phyloP scores from a whole-genome alignment of 192 early-diverging fungal genomes.

The Coemansia sp. region DNA sequence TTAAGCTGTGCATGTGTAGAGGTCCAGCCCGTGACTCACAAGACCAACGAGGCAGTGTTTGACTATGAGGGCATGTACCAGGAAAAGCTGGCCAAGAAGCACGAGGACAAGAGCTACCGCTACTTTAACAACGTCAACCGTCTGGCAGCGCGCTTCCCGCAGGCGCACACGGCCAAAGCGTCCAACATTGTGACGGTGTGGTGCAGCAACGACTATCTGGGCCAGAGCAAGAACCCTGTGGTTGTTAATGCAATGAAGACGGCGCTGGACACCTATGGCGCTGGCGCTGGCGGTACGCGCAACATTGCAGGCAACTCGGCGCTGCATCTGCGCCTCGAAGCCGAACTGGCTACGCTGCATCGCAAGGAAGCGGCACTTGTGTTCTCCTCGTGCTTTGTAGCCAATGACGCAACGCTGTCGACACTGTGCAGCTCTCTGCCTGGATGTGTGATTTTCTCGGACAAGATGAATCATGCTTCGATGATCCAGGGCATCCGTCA shows the following conservation, averaged over 20 bases:
- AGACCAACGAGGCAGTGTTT: conserved; percentile 56
- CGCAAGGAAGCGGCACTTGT: conserved; percentile 88
- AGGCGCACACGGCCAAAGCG: conserved; percentile 84
- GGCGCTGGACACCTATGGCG: conserved; percentile 93
- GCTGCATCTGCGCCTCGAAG: conserved; percentile 88
- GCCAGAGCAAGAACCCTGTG: conserved; percentile 87
- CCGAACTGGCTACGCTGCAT: conserved; percentile 89
- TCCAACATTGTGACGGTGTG: conserved; percentile 95
- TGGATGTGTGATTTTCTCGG: conserved; percentile 91
- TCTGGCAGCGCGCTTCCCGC: conserved; percentile 86
- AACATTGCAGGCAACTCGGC: conserved; percentile 99
- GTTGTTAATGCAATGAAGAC: conserved; percentile 90
- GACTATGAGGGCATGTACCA: conserved; percentile 91
- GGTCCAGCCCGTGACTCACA: conserved; percentile 18
- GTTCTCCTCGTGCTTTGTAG: conserved; percentile 97
- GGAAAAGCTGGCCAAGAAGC: conserved; percentile 89
- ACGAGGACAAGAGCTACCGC: conserved; percentile 94
- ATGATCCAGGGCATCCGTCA: conserved; percentile 98
- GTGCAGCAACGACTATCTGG: conserved; percentile 99
- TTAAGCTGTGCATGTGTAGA: conserved; percentile 3
- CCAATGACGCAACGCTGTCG: conserved; percentile 94
- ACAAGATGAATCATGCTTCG: conserved; percentile 94
- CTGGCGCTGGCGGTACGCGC: conserved; percentile 97
- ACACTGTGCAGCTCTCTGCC: conserved; percentile 87
- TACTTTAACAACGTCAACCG: conserved; percentile 99